These are phyloP conservation scores for Erythrophleum ivorense DNA, from an alignment of 331 rosid genomes.

Conservation along the genomic window DNA sequence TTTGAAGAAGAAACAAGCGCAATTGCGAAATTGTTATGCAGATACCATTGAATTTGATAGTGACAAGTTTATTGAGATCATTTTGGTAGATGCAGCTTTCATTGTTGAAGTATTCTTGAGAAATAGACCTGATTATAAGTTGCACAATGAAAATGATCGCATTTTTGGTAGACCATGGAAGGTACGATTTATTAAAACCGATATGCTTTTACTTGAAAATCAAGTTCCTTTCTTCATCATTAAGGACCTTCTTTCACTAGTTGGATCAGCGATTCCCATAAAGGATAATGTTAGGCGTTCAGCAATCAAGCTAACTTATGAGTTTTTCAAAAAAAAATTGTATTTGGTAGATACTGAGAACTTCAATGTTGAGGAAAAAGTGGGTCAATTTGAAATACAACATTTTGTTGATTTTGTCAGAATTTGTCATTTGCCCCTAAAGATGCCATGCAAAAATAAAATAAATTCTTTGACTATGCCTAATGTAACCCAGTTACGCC, in stretches of 20 bases:
- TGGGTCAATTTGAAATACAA: neutral
- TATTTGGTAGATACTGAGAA: neutral
- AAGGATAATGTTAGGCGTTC: neutral
- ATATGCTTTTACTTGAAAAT: conserved; percentile 6
- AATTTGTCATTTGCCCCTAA: neutral
- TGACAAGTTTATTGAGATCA: conserved; percentile 15
- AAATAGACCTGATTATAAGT: neutral
- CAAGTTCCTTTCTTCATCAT: conserved; percentile 19
- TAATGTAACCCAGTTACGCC: neutral
- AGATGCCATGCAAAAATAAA: neutral
- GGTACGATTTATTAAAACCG: neutral
- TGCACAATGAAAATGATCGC: neutral
- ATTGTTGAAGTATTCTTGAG: conserved; percentile 17
- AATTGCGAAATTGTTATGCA: neutral
- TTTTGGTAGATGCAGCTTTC: conserved; percentile 5
- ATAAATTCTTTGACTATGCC: neutral
- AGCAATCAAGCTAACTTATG: neutral
- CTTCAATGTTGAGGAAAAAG: neutral
- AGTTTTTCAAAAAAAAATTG: conserved; percentile 1
- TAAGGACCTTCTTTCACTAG: neutral
- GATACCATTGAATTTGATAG: neutral
- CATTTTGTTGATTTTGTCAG: neutral
- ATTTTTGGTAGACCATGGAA: conserved; percentile 2
- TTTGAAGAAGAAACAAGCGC: neutral
- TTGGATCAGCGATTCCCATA: neutral